Evolutionary conservation across 1,139 yeast genomes (phyloP), one percentile per base, ranked within the genome.

Genomic region (Kodamaea plutei): DNA sequence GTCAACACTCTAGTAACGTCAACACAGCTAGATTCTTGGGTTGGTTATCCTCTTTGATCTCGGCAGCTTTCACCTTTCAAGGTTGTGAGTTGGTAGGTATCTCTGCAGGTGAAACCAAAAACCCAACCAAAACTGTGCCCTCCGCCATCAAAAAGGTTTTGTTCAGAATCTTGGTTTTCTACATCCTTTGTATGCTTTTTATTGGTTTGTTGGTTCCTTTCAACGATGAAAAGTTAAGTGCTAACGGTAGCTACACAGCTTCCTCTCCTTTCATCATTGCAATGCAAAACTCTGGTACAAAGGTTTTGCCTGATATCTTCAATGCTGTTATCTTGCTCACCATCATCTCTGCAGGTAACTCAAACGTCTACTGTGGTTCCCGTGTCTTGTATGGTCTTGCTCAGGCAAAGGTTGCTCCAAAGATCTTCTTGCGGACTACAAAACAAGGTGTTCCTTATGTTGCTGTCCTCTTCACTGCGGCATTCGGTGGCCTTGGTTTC

Each of bases 71-170:
- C 62, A 81, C 94, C 26, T 81, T 83, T 45, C 75, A 80, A 59
- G 93, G 93, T 54, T 68, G 73, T 39, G 96, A 89, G 58, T 71
- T 84, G 44, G 84, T 84, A 18, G 96, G 95, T 46, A 75, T 89
- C 35, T 77, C 95, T 4, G 91, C 94, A 12, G 95, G 95, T 53
- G 96, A 89, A 61, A 74, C 91, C 29, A 70, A 74, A 30, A 83
- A 84, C 57, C 96, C 96, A 35, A 70, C 84, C 53, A 77, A 74
- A 43, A 71, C 93, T 9, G 84, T 89, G 31, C 96, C 96, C 36
- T 71, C 73, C 37, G 96, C 96, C 19, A 84, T 85, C 48, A 76
- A 80, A 48, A 84, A 84, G 51, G 94, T 87, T 21, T 76, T 87
- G 44, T 73, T 77, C 63, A 76, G 96, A 59, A 85, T 89, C 45